Base-by-base conservation (phyloP, 495 filamentous ascomycete species). In the Xylaria telfairii region DNA sequence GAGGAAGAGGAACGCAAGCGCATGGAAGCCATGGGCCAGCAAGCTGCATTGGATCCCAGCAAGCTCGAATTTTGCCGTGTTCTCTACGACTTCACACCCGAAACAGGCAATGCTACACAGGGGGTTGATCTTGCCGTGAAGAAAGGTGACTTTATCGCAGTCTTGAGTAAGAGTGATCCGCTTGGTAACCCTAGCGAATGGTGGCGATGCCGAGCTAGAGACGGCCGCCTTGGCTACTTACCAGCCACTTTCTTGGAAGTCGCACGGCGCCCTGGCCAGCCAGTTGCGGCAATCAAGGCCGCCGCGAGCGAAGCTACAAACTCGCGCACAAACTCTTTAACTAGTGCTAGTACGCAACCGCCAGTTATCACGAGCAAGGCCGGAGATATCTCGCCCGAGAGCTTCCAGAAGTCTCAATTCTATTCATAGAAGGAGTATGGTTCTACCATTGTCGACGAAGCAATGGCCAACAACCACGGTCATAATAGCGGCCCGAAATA, bases 11-110 rank as follows among this genome's bases (percentile, higher is more conserved):
- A 92, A 72, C 86, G 84, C 34, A 87, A 87, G 34, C 89, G 89
- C 8, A 82, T 89, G 78, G 81, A 83, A 78, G 79, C 87, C 79
- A 72, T 81, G 34, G 78, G 78, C 28, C 69, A 79, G 34, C 82
- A 80, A 62, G 82, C 85, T 54, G 82, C 88, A 1, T 80, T 97
- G 56, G 96, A 98, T 77, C 94, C 94, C 0, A 87, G 86, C 65
- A 95, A 97, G 79, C 87, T 98, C 66, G 93, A 97, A 77, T 99
- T 98, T 85, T 98, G 94, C 83, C 91, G 95, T 56, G 90, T 95
- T 9, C 82, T 96, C 19, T 98, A 96, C 83, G 96, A 98, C 81
- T 99, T 97, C 82, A 90, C 91, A 0, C 96, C 95, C 3, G 88
- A 92, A 74, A 83, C 86, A 19, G 89, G 87, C 67, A 85, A 83